These are phyloP conservation scores for Nymphaea thermarum DNA, from an alignment of 164 flowering plant genomes.

Conservation along the genomic window DNA sequence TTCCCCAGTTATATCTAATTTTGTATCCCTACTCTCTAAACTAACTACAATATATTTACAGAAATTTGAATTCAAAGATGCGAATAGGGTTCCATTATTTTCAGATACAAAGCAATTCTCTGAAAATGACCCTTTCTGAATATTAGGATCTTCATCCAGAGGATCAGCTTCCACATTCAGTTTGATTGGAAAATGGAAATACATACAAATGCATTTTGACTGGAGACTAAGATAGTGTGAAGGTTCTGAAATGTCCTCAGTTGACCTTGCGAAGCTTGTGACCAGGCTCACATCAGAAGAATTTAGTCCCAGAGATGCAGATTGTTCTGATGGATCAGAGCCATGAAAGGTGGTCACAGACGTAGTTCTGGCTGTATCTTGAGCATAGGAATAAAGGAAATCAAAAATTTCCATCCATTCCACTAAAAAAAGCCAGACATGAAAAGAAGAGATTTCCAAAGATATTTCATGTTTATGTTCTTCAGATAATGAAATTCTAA, in stretches of 20 bases:
- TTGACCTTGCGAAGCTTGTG: background rate
- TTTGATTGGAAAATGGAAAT: slow-evolving; percentile 43
- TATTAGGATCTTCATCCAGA: too few relatives aligned
- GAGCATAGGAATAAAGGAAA: slow-evolving; percentile 16
- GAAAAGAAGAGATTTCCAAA: slow-evolving; percentile 40
- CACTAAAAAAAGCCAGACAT: slow-evolving; percentile 53
- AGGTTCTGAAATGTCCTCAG: slow-evolving; percentile 9
- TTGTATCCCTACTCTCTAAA: slow-evolving; percentile 30
- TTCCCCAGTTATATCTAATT: slow-evolving; percentile 21
- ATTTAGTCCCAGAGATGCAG: slow-evolving; percentile 9
- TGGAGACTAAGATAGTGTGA: background rate
- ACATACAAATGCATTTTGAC: slow-evolving; percentile 17
- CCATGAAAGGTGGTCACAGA: too few relatives aligned
- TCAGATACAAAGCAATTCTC: too few relatives aligned
- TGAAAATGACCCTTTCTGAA: too few relatives aligned
- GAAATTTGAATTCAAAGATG: background rate
- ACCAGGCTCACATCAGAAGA: background rate
- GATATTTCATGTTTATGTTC: slow-evolving; percentile 20
- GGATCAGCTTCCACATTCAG: too few relatives aligned
- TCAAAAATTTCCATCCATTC: slow-evolving; percentile 55
- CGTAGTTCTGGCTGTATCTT: too few relatives aligned
- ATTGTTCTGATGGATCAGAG: slow-evolving; percentile 5
- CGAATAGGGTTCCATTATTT: too few relatives aligned
- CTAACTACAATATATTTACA: slow-evolving; percentile 29
- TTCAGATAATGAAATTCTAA: slow-evolving; percentile 26